phyloP scores from a whole-genome alignment of 192 early-diverging fungal species.

The Chytriomyces confervae region DNA sequence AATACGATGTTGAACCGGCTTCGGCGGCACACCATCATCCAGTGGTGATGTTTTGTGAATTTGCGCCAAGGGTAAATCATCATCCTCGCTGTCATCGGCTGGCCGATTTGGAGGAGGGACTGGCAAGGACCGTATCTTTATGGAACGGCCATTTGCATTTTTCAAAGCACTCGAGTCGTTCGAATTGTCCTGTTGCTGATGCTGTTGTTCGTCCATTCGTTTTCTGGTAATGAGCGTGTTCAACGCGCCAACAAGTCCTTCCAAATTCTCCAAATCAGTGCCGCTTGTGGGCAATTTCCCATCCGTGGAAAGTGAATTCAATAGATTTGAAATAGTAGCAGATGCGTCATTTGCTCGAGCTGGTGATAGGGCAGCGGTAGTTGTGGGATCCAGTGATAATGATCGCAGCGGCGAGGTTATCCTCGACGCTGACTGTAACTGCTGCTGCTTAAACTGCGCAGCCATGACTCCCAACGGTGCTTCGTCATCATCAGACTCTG shows the following conservation, averaged over 20 bases:
- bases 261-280: conserved; percentile 9
- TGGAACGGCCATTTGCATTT: neutral
- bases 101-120: neutral
- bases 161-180: neutral
- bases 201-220: neutral
- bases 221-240: neutral
- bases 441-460: conserved; percentile 8
- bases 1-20: neutral
- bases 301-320: neutral
- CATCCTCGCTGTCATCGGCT: conserved; percentile 3
- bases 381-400: neutral
- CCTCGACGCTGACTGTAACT: neutral
- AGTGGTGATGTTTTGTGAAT: conserved; percentile 2
- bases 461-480: conserved; percentile 17
- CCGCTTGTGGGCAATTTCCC: neutral
- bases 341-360: neutral
- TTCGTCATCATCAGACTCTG: conserved; percentile 10
- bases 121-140: neutral
- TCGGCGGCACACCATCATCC: neutral
- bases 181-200: neutral
- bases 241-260: conserved; percentile 12
- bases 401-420: neutral
- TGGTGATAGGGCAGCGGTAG: neutral
- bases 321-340: neutral
- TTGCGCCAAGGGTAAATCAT: conserved; percentile 22